These are phyloP conservation scores for Botrytis galanthina DNA, from an alignment of 2,329 filamentous ascomycete genomes.

Conservation along the genomic window DNA sequence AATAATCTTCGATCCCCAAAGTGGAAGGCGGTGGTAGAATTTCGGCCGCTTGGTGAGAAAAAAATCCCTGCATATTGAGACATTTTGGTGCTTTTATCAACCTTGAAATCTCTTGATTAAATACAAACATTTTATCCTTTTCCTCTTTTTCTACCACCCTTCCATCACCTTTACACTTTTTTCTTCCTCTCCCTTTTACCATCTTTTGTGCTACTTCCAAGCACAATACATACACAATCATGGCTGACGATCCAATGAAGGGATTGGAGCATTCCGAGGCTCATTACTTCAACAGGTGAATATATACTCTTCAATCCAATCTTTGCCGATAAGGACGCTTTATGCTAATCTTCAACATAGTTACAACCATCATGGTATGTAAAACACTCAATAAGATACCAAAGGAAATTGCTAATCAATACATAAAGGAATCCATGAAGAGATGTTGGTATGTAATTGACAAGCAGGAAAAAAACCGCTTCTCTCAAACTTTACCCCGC, in stretches of 20 bases:
- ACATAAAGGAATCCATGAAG: conserved; percentile 81
- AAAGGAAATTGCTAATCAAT: conserved; percentile 38
- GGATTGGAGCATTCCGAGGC: conserved; percentile 67
- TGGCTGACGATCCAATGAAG: conserved; percentile 53
- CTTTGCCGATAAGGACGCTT: background rate
- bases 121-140: conserved; percentile 1
- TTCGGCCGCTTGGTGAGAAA: conserved; percentile 10
- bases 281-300: conserved; percentile 97
- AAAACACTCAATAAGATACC: conserved; percentile 19
- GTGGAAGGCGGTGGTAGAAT: conserved; percentile 11
- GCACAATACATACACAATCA: conserved; percentile 30
- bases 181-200: conserved; percentile 11
- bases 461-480: conserved; percentile 22
- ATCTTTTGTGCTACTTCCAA: background rate
- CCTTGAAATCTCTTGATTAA: background rate
- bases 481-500: conserved; percentile 5
- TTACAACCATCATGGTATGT: conserved; percentile 95
- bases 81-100: background rate
- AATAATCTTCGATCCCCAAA: background rate
- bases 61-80: conserved; percentile 3
- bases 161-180: background rate
- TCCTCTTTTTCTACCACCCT: conserved; percentile 2
- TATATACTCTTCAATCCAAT: conserved; percentile 21
- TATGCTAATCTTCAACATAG: conserved; percentile 48
- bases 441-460: conserved; percentile 79